These are phyloP conservation scores for Gracilaria gracilis DNA, from an alignment of 23 red algal species.

Conservation along the genomic window DNA sequence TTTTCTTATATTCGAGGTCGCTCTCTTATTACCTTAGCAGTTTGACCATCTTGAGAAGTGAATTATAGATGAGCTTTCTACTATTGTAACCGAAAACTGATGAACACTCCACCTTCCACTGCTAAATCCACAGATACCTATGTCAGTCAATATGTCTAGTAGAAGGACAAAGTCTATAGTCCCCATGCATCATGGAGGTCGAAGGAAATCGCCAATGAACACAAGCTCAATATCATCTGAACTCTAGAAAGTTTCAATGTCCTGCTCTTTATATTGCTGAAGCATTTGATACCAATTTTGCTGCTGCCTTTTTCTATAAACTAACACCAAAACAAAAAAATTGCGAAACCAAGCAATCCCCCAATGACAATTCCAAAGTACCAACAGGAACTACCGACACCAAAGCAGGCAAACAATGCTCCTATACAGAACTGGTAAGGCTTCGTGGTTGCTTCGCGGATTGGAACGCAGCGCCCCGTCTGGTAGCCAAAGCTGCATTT, in stretches of 20 bases:
- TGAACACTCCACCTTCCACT: neutral
- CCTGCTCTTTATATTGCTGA: constrained; percentile 53
- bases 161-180: neutral
- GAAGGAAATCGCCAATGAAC: neutral
- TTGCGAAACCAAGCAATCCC: constrained; percentile 26
- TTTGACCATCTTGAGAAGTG: neutral
- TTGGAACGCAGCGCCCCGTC: constrained; percentile 44
- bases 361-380: constrained; percentile 66
- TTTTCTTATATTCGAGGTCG: neutral
- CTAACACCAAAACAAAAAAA: constrained; percentile 11
- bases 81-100: neutral
- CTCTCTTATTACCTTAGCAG: neutral
- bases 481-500: constrained; percentile 58
- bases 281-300: constrained; percentile 43
- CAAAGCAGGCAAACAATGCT: constrained; percentile 42
- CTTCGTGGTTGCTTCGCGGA: constrained; percentile 32
- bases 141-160: neutral
- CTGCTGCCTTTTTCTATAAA: constrained; percentile 45
- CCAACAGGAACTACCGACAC: constrained; percentile 49
- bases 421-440: constrained; percentile 63
- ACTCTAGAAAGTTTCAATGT: constrained; percentile 56
- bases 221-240: neutral
- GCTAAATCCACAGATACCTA: neutral
- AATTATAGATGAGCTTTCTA: neutral
- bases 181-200: neutral